A percentile compares a stretch with the other conserved stretches of the same genome.
phyloP scores from a whole-genome alignment of 495 filamentous ascomycete species.

The Usnea hakonensis region DNA sequence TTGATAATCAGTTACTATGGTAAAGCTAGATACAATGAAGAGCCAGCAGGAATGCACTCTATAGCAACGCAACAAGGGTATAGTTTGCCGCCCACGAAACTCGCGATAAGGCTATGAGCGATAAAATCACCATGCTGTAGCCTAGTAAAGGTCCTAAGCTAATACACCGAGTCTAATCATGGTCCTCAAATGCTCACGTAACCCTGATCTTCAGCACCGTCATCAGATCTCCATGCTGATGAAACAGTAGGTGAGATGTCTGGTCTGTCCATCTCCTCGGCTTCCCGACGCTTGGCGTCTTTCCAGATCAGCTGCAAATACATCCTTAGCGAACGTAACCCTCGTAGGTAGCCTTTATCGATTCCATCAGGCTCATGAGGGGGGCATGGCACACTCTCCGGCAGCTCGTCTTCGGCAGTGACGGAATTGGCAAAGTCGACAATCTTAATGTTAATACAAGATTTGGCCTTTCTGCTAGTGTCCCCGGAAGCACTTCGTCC shows the following conservation, averaged over 20 bases:
- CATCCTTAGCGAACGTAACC: constrained; percentile 66
- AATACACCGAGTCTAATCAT: not conserved
- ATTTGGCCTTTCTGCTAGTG: constrained; percentile 28
- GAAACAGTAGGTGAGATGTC: constrained; percentile 28
- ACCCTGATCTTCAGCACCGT: constrained; percentile 18
- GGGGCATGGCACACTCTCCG: constrained; percentile 63
- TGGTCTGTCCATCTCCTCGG: constrained; percentile 36
- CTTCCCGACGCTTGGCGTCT: constrained; percentile 48
- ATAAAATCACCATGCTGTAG: constrained; percentile 32
- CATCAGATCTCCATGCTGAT: constrained; percentile 20
- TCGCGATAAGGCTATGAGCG: not conserved
- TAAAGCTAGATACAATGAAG: not conserved
- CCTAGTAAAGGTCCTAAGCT: not conserved
- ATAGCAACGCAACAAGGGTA: constrained; percentile 1
- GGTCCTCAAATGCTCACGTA: constrained; percentile 38
- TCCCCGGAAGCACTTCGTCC: constrained; percentile 20
- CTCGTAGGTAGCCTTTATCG: constrained; percentile 83
- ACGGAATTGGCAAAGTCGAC: constrained; percentile 98
- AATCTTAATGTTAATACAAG: constrained; percentile 83
- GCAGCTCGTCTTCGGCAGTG: constrained; percentile 66
- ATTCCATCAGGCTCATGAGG: constrained; percentile 72
- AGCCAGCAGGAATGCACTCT: not conserved
- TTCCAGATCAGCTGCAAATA: constrained; percentile 86
- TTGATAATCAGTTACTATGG: not conserved
- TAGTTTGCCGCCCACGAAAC: not conserved